Base-by-base conservation (phyloP, 306 rosid genomes). In the Pyrus bretschneideri region DNA sequence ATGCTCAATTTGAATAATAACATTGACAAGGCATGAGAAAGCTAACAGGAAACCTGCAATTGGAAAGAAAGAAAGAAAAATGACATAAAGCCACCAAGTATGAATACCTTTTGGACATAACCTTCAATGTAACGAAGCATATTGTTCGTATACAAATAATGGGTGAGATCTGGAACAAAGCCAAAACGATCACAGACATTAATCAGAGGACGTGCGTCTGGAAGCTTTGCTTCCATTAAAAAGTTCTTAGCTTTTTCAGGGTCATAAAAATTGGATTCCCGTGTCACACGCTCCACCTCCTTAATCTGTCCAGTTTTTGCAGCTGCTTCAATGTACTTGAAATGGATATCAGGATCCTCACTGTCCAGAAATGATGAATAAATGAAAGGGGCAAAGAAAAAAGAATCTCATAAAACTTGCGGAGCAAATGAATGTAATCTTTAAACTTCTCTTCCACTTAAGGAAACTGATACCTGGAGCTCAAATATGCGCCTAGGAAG, bases 121-220 rank as follows among this genome's bases (percentile, higher is more conserved):
- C 99, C 99, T 87, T 96, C 99, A 73, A 96, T 96, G 58, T 96
- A 96, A 30, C 99, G 96, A 78, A 96, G 99, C 99, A 96, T 96
- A 85, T 96, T 96, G 88, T 78, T 96, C 69, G 96, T 88, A 83
- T 91, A 96, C 58, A 96, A 87, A 84, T 92, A 89, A 82, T 91
- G 99, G 35, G 98, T 92, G 75, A 96, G 93, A 86, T 96, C 98
- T 9, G 99, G 99, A 82, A 96, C 99, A 81, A 91, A 96, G 69
- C 99, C 99, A 81, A 96, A 96, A 74, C 99, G 96, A 68, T 96
- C 99, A 81, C 98, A 96, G 72, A 96, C 99, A 88, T 96, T 96
- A 70, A 96, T 96, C 65, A 96, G 76, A 49, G 99, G 99, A 1
- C 99, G 93, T 25, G 99, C 99, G 76, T 92, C 99, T 22, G 99